Percentiles rank a stretch among this genome's conserved stretches.
Conservation (phyloP, 495 filamentous ascomycete genomes). For the Clohesyomyces aquaticus region DNA sequence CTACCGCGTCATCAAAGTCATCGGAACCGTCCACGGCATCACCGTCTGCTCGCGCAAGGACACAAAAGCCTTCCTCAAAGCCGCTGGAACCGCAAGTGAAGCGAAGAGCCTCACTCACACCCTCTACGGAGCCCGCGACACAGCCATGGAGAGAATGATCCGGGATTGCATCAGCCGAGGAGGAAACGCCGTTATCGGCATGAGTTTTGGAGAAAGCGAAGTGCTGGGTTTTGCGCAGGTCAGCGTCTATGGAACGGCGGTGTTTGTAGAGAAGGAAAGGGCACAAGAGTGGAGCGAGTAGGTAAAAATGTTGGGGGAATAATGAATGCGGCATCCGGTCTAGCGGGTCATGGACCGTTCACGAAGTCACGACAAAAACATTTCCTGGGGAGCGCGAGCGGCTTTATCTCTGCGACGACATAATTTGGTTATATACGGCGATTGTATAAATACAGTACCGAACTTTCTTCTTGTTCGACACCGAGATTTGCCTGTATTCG, state of each 20-base stretch:
- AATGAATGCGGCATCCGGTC: no score
- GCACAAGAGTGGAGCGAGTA: no score
- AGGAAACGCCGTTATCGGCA: constrained; percentile 28
- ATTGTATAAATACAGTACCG: no score
- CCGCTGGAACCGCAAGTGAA: constrained; percentile 23
- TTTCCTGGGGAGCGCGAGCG: no score
- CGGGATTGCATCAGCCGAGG: constrained; percentile 27
- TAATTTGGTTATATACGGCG: no score
- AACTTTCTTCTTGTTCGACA: no score
- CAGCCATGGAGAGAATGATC: constrained; percentile 31
- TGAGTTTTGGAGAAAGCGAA: constrained; percentile 36
- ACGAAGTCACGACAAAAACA: no score
- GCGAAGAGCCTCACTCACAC: constrained; percentile 31
- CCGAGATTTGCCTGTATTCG: no score
- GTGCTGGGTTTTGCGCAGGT: constrained; percentile 29
- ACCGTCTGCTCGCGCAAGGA: constrained; percentile 34
- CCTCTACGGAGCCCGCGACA: constrained; percentile 31
- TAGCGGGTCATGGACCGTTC: no score
- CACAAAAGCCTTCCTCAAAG: constrained; percentile 32
- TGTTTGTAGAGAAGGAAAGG: constrained; percentile 23
- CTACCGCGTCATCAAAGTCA: constrained; percentile 29
- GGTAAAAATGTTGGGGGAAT: no score
- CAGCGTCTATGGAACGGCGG: constrained; percentile 27
- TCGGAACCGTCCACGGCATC: constrained; percentile 29
- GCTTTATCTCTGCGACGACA: no score